Evolutionary conservation across 345 rosid species (phyloP).

Genomic region (Citropsis articulata): DNA sequence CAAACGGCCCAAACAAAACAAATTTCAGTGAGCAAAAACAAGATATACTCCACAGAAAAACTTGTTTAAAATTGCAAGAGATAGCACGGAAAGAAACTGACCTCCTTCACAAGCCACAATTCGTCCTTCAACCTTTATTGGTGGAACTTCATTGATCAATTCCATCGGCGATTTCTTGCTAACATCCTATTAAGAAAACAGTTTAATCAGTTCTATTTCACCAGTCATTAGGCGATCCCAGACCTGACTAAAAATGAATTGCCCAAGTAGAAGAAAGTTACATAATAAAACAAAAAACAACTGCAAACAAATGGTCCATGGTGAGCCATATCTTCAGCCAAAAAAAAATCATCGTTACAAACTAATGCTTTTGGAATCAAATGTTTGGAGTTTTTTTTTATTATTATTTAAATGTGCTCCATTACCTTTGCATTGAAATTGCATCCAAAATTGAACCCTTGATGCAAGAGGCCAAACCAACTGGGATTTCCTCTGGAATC

Average conservation of each 20-base stretch:
- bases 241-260: neutral
- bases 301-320: neutral
- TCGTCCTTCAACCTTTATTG: constrained; percentile 90
- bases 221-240: neutral
- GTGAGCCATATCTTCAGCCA: neutral
- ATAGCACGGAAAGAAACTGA: constrained; percentile 25
- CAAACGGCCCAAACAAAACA: neutral
- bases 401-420: neutral
- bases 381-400: neutral
- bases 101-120: constrained; percentile 99
- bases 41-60: neutral
- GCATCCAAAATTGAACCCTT: neutral
- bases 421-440: neutral
- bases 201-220: neutral
- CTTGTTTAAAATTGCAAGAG: neutral
- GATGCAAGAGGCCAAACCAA: too few species aligned
- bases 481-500: too few species aligned
- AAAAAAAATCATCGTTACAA: neutral
- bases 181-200: constrained; percentile 47
- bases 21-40: neutral
- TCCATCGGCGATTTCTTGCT: constrained; percentile 99
- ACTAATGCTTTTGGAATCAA: neutral
- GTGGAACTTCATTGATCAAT: constrained; percentile 94
- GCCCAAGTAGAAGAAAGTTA: neutral
- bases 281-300: neutral